Conservation (phyloP, 139 green algal species). For the Tetratostichococcus sp. region DNA sequence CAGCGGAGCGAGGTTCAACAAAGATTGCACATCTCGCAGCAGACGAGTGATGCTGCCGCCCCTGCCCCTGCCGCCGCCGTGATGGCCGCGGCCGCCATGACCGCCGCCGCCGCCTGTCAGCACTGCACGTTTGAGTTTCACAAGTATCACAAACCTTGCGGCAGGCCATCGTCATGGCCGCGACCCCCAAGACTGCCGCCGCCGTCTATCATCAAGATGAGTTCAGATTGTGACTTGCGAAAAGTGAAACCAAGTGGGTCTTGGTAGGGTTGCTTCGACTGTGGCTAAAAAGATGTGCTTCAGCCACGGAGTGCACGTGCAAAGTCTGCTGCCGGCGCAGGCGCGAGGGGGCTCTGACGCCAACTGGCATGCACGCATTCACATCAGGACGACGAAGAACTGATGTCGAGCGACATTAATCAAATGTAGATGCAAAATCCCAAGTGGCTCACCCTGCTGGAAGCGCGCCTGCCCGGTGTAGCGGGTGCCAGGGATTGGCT, state of each 20-base stretch:
- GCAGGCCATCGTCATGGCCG: not conserved
- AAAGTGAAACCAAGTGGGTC: too few relatives aligned
- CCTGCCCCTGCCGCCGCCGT: conserved; percentile 17
- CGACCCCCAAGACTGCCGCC: conserved; percentile 4
- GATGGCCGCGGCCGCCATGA: conserved; percentile 2
- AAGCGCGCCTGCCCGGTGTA: not conserved
- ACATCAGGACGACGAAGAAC: not conserved
- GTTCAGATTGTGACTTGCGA: too few relatives aligned
- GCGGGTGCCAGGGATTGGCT: conserved; percentile 32
- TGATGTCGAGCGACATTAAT: conserved; percentile 2
- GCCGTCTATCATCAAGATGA: too few relatives aligned
- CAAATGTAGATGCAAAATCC: not conserved
- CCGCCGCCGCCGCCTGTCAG: not conserved
- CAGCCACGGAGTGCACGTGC: too few relatives aligned
- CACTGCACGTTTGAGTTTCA: not conserved
- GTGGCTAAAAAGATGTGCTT: too few relatives aligned
- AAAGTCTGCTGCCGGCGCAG: too few relatives aligned
- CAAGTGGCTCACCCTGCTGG: not conserved
- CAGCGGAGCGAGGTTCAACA: not conserved
- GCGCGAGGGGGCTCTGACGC: too few relatives aligned
- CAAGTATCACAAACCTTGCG: not conserved
- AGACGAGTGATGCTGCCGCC: conserved; percentile 10
- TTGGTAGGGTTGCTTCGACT: too few relatives aligned
- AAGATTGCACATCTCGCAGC: not conserved
- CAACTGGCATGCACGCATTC: not conserved